Conservation (phyloP, 805 yeast genomes). For the Novakomyces olei region DNA sequence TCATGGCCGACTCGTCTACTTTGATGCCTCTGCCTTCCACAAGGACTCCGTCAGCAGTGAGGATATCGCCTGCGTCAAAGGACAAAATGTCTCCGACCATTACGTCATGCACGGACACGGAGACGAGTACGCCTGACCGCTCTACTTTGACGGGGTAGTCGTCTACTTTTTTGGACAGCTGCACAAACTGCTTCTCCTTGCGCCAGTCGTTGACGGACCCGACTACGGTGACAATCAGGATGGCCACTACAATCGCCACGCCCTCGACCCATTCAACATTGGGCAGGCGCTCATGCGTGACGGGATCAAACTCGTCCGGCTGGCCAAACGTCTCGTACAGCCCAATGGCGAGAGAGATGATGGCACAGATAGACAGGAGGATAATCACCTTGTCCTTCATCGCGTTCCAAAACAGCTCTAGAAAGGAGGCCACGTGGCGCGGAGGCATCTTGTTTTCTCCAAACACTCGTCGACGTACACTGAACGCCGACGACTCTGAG, state of each 20-base stretch:
- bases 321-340: constrained; percentile 80
- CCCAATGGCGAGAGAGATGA: constrained; percentile 74
- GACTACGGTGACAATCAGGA: constrained; percentile 70
- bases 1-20: constrained; percentile 77
- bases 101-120: constrained; percentile 50
- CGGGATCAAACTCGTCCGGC: constrained; percentile 46
- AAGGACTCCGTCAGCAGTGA: constrained; percentile 72
- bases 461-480: constrained; percentile 25
- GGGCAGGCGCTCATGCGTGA: constrained; percentile 52
- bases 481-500: too few species aligned
- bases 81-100: constrained; percentile 68
- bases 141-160: constrained; percentile 57
- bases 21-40: constrained; percentile 48
- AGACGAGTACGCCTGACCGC: constrained; percentile 44
- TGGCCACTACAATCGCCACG: constrained; percentile 85
- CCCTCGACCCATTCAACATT: constrained; percentile 98
- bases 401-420: constrained; percentile 54
- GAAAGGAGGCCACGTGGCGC: constrained; percentile 43
- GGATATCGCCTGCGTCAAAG: constrained; percentile 81
- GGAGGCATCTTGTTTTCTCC: constrained; percentile 59
- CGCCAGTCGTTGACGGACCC: constrained; percentile 94
- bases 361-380: constrained; percentile 63
- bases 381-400: constrained; percentile 79
- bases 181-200: constrained; percentile 80
- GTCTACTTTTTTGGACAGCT: constrained; percentile 70